A percentile compares a stretch with the other conserved stretches of the same genome.
phyloP scores from a whole-genome alignment of 352 stramenopile species.

The Globisporangium spinosum region DNA sequence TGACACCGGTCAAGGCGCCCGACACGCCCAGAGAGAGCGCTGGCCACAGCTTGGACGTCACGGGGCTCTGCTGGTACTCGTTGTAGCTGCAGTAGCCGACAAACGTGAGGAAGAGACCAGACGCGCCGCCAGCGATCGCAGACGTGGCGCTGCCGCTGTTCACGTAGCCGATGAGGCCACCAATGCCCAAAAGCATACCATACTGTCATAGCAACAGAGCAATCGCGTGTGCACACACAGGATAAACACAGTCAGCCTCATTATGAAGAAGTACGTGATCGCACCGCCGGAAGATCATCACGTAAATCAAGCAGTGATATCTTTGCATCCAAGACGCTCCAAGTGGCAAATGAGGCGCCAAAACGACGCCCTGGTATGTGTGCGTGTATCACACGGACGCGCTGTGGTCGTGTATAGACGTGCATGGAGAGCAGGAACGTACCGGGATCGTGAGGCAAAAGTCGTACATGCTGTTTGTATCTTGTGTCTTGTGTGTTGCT shows the following conservation, averaged over 20 bases:
- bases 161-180: conserved; percentile 70
- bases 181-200: conserved; percentile 62
- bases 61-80: conserved; percentile 76
- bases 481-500: background rate
- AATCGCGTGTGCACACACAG: background rate
- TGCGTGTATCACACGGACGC: background rate
- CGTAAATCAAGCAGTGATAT: background rate
- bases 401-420: background rate
- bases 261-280: background rate
- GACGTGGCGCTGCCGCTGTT: conserved; percentile 73
- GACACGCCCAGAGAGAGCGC: conserved; percentile 61
- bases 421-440: conserved; percentile 21
- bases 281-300: background rate
- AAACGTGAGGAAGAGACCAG: conserved; percentile 70
- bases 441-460: conserved; percentile 86
- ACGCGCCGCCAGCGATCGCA: conserved; percentile 51
- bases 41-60: conserved; percentile 81
- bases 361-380: background rate
- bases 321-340: conserved; percentile 2
- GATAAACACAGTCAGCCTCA: conserved; percentile 10
- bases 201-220: conserved; percentile 39
- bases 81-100: conserved; percentile 84
- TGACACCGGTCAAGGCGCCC: conserved; percentile 61
- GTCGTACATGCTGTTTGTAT: conserved; percentile 61
- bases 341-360: background rate